Evolutionary conservation across 306 rosid species (phyloP).

Genomic region (Potentilla sterilis): DNA sequence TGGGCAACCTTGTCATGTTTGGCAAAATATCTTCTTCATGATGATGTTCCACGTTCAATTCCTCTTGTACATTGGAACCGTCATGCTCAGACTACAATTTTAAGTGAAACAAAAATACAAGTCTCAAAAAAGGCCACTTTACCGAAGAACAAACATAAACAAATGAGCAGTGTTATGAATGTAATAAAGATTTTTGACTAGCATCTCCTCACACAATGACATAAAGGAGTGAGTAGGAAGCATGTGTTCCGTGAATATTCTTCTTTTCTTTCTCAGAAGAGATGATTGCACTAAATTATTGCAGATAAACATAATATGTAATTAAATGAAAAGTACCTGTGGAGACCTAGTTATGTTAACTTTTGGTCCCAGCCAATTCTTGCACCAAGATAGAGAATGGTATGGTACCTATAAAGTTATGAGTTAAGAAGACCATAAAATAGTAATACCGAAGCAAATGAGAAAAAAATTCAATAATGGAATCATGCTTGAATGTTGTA

Average conservation of each 20-base stretch:
- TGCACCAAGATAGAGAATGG: conserved; percentile 94
- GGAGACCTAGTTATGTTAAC: conserved; percentile 97
- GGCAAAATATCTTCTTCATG: conserved; percentile 68
- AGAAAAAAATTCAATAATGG: not conserved
- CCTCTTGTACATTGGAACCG: conserved; percentile 83
- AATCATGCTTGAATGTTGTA: conserved; percentile 24
- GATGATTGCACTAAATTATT: conserved; percentile 2
- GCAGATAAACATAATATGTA: not conserved
- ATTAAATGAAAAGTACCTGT: conserved; percentile 55
- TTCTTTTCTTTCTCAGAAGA: not conserved
- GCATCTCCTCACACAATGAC: not conserved
- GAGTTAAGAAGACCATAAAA: conserved; percentile 7
- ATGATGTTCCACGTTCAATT: conserved; percentile 72
- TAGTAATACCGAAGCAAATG: conserved; percentile 9
- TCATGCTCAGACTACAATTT: conserved; percentile 81
- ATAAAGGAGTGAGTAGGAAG: not conserved
- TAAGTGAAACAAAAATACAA: conserved; percentile 15
- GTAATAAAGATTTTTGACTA: not conserved
- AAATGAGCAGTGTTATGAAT: not conserved
- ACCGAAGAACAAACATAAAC: not conserved
- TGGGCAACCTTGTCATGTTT: conserved; percentile 70
- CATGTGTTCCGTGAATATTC: not conserved
- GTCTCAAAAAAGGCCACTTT: conserved; percentile 11
- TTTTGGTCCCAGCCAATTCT: conserved; percentile 90
- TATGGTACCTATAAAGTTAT: conserved; percentile 73